Evolutionary conservation across 169 alveolate genomes (phyloP), one percentile per base, ranked within the genome.

Genomic region (Eimeria praecox): DNA sequence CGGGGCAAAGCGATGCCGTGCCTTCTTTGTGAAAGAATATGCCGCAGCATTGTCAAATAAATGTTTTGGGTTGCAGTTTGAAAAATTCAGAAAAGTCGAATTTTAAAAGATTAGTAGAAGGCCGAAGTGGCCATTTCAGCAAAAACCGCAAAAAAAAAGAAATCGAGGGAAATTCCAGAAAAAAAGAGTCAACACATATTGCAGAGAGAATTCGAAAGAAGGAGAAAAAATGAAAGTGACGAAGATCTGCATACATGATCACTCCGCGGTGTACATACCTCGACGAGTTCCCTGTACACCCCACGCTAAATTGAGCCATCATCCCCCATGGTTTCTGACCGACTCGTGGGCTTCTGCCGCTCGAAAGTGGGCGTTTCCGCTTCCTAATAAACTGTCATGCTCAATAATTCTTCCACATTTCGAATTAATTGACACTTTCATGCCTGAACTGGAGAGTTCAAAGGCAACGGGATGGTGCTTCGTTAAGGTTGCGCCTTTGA

Each of bases 1-100:
- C 92, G 92, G 44, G 92, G 92, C 92, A 85, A 69, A 5, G 59
- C 30, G 56, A 42, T 42, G 49, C 92, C 92, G 40, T 85, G 92
- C 92, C 92, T 85, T 59, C 22, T 85, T 42, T 59, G 92, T 24
- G 92, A 35, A 20, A 42, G 80, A 33, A 85, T 85, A 14, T 85
- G 75, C 38, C 44, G 54, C 56, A 85, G 78, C 92, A 85, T 85
- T 27, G 46, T 52, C 44, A 42, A 46, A 14, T 33, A 42, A 44
- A 30, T 0, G 27, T 18, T 33, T 54, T 85, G 9, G 20, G 33
- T 20, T 6, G 71, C n/a, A 82, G 44, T 42, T n/a, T 24, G 80
- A 85, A 85, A 85, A 85, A 85, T 20, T 85, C 78, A 56, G 92
- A 42, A 59, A 35, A 82, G 40, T 82, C 90, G 73, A 33, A 69